Base-by-base conservation (phyloP, 2,329 filamentous ascomycete genomes). In the Zymoseptoria ardabiliae region DNA sequence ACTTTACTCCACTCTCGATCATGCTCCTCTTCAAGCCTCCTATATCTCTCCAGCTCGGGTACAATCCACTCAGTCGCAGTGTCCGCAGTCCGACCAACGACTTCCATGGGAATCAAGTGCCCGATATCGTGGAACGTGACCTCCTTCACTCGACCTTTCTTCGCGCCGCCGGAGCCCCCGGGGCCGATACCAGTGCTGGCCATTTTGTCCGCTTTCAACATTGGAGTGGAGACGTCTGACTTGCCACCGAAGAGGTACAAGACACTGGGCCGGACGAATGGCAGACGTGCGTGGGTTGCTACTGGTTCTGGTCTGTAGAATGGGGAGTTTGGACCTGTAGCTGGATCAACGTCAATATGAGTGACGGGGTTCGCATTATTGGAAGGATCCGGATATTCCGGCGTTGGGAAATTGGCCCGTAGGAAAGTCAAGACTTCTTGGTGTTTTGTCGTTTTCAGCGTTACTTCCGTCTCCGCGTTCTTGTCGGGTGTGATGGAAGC, bases 51-150 rank as follows among this genome's bases (percentile, higher is more conserved):
- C 8, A 73, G 23, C 59, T 73, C 72, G 17, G 64, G 60, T 23
- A 54, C 63, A 10, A 73, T 23, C 77, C 78, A 80, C 17, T 65
- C 68, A 13, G 67, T 69, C 23, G 58, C 60, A 6, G 73, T 71
- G n/a, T 82, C 77, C 1, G 90, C 92, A 62, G 86, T 88, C 68
- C 83, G 78, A 2, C 69, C 76, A 0, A 89, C 88, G 48, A 83
- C 82, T 74, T 96, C 91, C 83, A 96, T 89, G 0, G 92, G 88
- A 25, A 97, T 83, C 50, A 97, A 74, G 73, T 97, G 93, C 0
- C 92, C 91, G 5, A 81, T 79, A 0, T 81, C 81, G 25, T 87
- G 75, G 7, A 94, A 74, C 17, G 84, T 77, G 4, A 89, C 81
- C 64, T 85, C 80, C 58, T 78, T 80, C 2, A 96, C 91, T 52